Evolutionary conservation across 192 early-diverging fungal species (phyloP), one percentile per base, ranked within the genome.

Genomic region (Podila verticillata): DNA sequence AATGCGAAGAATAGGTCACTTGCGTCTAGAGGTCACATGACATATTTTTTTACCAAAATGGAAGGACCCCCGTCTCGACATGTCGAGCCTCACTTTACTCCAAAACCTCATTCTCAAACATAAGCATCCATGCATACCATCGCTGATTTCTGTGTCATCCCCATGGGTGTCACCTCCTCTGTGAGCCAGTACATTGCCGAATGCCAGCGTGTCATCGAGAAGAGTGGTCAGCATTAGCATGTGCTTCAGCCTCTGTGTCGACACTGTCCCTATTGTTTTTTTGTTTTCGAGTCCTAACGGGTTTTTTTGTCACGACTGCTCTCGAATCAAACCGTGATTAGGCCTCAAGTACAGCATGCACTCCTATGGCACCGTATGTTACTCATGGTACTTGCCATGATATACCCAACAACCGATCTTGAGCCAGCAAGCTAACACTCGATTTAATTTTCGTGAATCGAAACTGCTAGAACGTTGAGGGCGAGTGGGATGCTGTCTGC

Each of bases 131-230:
- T 80, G 77, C 77, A 80, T 35, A 68, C 77, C n/a, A 80, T 80
- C 29, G 77, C 77, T 29, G 77, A 80, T 54, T 80, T 80, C 63
- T 80, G 77, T 31, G 77, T 80, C 34, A 80, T 80, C 61, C 77
- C 77, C 31, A 80, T 80, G 77, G 77, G 77, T 7, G 77, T 80
- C 61, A 80, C 77, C n/a, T 44, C 77, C 30, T 80, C 77, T 2
- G 77, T 80, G 32, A 80, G 77, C 47, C 61, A 72, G 57, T 80
- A 80, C 35, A 68, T 80, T 51, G 77, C 77, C 29, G 77, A 80
- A 44, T 80, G 77, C 30, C 77, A 80, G 66, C 77, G 77, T 10
- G 77, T 80, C 30, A 80, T 80, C 26, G 77, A 80, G 36, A 80
- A 72, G 70, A 80, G 77, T 24, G 77, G 77, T 80, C 68, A 31